Base-by-base conservation (phyloP, 73 alveolate species). In the Halteria grandinella region DNA sequence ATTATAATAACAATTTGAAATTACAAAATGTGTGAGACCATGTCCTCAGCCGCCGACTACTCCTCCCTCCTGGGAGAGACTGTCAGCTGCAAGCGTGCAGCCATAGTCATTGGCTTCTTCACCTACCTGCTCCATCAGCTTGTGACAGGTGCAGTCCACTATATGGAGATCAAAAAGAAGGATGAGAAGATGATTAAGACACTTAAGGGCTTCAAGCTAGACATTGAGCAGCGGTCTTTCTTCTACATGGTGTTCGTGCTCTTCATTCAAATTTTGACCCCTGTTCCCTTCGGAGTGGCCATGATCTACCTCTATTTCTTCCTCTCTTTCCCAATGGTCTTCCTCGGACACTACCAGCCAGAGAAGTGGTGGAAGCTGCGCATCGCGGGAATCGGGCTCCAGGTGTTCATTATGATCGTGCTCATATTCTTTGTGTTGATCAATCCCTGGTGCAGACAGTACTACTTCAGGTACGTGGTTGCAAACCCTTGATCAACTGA, bases 371-470 rank as follows among this genome's bases (percentile, higher is more conserved):
- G n/a, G n/a, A 21, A 40, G 18, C 37, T 60, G 11, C 12, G 29
- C 3, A 21, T 60, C 21, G 58, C 43, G 7, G 77, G 60, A 17
- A 3, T 37, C 1, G 59, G 49, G 18, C 5, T 31, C 5, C 43
- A 60, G 43, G 1, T 36, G 41, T 28, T 60, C 5, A 40, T 60
- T 39, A 49, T 49, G 8, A 10, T 60, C 17, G 43, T 60, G 8
- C 27, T 60, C 48, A 60, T 60, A 32, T 60, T 60, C 77, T 60
- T 60, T 60, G 77, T 60, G 2, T 25, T 60, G 1, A 60, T 60
- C 6, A 60, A 60, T 39, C 77, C 77, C 1, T 60, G 77, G 77
- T 60, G 77, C 77, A 60, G 77, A 37, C 77, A 60, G 20, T 60
- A 60, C 41, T 60, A 60, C 59, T 60, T 36, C 51, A 60, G 77